Conservation (phyloP, 176 grass and related monocot genomes). For the Triticum timopheevii region DNA sequence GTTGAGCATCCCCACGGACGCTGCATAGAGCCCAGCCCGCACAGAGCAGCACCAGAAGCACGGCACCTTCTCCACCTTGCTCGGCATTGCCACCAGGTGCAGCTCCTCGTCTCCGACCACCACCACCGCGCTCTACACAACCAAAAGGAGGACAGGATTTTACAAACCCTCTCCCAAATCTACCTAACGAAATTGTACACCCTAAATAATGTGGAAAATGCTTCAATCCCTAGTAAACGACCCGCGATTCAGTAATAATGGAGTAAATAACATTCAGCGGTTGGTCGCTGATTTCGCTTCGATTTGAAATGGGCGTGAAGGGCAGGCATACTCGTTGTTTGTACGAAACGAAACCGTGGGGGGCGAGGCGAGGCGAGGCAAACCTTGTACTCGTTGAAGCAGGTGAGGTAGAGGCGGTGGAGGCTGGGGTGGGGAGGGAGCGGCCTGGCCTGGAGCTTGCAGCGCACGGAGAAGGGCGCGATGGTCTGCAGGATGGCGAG, state of each 20-base stretch:
- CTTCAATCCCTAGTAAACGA: background rate
- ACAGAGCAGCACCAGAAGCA: conserved; percentile 98
- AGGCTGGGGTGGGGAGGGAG: conserved; percentile 49
- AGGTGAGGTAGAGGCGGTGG: conserved; percentile 61
- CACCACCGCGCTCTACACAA: conserved; percentile 79
- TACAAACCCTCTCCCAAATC: background rate
- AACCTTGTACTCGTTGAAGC: conserved; percentile 88
- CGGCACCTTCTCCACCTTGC: conserved; percentile 59
- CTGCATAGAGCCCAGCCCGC: conserved; percentile 58
- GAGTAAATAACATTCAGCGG: background rate
- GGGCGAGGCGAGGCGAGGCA: background rate
- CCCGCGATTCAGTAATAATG: background rate
- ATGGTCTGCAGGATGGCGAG: conserved; percentile 88
- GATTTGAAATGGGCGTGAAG: conserved; percentile 21
- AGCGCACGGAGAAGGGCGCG: conserved; percentile 83
- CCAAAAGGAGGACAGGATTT: background rate
- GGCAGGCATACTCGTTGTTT: background rate
- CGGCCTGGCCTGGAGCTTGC: conserved; percentile 79
- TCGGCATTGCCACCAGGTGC: conserved; percentile 95
- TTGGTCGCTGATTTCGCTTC: background rate
- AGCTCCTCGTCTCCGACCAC: conserved; percentile 79
- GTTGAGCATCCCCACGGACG: conserved; percentile 86
- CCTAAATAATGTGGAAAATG: background rate
- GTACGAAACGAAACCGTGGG: background rate
- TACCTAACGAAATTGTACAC: background rate